Base-by-base conservation (phyloP, 2,329 filamentous ascomycete species). In the Xylariomycetidae sp. region DNA sequence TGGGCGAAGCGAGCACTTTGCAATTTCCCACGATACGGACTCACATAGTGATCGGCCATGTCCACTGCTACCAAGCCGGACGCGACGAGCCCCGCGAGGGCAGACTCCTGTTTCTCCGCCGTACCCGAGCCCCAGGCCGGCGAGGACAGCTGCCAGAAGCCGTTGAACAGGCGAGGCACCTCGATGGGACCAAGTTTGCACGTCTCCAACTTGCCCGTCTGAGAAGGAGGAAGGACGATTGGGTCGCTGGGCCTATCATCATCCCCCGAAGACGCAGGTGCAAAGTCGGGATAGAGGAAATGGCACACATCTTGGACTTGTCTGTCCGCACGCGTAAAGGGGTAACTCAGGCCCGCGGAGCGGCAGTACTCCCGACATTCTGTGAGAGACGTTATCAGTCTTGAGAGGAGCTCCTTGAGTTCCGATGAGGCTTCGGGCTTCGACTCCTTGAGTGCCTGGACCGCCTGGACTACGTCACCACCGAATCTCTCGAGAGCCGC, bases 11-110 rank as follows among this genome's bases (percentile, higher is more conserved):
- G 20, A 8, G 20, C n/a, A 8, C 20, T 8, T 23, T 23, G 5
- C 10, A 12, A 6, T 5, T 13, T 6, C 18, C 4, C 8, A 4
- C 15, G 14, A 17, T 16, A 10, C 12, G 12, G 14, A n/a, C 54
- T 35, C 37, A 56, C 55, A 31, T 62, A 61, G 27, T 61, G 58
- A 36, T 61, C 57, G 3, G 58, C 59, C 58, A 62, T 60, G 31
- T 61, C 57, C 15, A 53, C 42, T 11, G 52, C 50, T 3, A 38
- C 41, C 4, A 60, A 42, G 0, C 58, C 58, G 8, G 29, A 25
- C 22, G 45, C 41, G 2, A 56, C 36, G 1, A 55, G 44, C 10
- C 41, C 41, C 10, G 36, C 18, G 4, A 62, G 49, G 12, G 51
- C 51, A 7, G 33, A 19, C 4, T 54, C 48, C 29, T 57, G 53